Evolutionary conservation across 805 yeast species (phyloP).

Genomic region (Millerago galiae): DNA sequence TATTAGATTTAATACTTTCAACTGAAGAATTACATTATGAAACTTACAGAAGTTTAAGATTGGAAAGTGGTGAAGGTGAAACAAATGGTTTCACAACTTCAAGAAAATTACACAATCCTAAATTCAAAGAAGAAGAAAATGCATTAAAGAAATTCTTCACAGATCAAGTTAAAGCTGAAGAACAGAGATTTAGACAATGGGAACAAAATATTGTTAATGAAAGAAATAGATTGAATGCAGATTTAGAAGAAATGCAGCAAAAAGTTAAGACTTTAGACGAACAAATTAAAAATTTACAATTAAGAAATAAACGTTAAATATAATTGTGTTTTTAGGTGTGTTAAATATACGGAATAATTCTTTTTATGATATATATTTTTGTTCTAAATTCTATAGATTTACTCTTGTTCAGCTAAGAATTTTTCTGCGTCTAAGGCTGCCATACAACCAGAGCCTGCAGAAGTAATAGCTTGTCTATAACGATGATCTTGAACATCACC

Average conservation of each 20-base stretch:
- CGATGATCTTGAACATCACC: constrained; percentile 98
- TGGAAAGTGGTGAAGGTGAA: constrained; percentile 42
- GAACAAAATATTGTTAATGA: constrained; percentile 93
- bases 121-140: constrained; percentile 94
- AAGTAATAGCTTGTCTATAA: constrained; percentile 98
- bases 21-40: constrained; percentile 82
- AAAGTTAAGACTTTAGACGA: constrained; percentile 71
- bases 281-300: constrained; percentile 58
- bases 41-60: constrained; percentile 65
- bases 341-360: background rate
- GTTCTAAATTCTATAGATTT: constrained; percentile 4
- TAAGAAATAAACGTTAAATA: constrained; percentile 37
- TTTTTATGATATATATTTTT: background rate
- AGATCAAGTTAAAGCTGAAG: constrained; percentile 94
- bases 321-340: background rate
- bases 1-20: constrained; percentile 73
- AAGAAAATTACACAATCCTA: constrained; percentile 69
- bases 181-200: constrained; percentile 97
- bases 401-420: constrained; percentile 57
- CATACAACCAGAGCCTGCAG: constrained; percentile 99
- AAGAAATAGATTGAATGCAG: constrained; percentile 89
- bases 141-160: constrained; percentile 90
- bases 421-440: constrained; percentile 96
- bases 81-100: constrained; percentile 36
- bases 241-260: constrained; percentile 81